A percentile compares a stretch with the other conserved stretches of the same genome.
Conservation (phyloP, 345 rosid genomes). For the Camelina neglecta region DNA sequence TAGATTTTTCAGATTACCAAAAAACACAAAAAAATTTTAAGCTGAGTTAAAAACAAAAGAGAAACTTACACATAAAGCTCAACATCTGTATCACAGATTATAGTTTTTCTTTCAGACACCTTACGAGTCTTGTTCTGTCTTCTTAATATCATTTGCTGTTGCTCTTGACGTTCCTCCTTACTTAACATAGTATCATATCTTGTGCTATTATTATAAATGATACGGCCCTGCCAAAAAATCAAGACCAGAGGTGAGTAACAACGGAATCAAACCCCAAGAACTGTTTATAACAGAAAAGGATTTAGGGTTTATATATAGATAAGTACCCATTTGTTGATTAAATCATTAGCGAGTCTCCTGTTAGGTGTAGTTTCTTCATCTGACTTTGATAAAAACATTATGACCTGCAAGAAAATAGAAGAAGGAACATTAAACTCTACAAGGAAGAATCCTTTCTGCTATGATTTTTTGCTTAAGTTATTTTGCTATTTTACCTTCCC, state of each 20-base stretch:
- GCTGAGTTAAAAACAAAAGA: conserved; percentile 12
- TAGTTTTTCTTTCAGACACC: conserved; percentile 48
- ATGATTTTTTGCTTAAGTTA: background rate
- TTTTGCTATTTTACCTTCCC: conserved; percentile 54
- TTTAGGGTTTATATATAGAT: background rate
- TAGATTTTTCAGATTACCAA: background rate
- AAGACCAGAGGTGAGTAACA: conserved; percentile 1
- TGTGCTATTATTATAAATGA: conserved; percentile 82
- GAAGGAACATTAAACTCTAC: background rate
- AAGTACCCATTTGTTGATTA: conserved; percentile 76
- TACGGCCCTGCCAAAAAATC: conserved; percentile 51
- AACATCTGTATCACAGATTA: conserved; percentile 66
- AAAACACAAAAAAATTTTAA: background rate
- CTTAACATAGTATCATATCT: conserved; percentile 81
- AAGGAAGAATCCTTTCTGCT: background rate
- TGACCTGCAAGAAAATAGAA: conserved; percentile 46
- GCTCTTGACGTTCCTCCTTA: conserved; percentile 63
- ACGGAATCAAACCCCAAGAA: background rate
- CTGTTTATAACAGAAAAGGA: conserved; percentile 3
- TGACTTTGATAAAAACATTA: conserved; percentile 87
- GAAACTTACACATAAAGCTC: conserved; percentile 52
- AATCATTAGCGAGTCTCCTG: conserved; percentile 77
- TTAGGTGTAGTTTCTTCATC: conserved; percentile 87
- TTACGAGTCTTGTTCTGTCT: conserved; percentile 64
- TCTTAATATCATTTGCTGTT: conserved; percentile 29